Evolutionary conservation across 331 rosid genomes (phyloP).

Genomic region (Malus hybrid): DNA sequence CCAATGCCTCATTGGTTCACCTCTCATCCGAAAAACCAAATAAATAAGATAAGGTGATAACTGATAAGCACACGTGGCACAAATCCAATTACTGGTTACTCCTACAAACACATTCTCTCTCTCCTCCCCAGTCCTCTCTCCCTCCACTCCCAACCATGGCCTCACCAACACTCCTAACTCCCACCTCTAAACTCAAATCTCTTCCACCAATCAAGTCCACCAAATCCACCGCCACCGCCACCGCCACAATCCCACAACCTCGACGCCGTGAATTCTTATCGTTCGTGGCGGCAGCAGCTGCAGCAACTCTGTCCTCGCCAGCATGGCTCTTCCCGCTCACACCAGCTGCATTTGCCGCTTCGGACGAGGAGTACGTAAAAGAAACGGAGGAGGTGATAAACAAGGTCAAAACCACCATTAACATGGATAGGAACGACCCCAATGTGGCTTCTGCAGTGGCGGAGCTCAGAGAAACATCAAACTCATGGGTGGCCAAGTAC

Average conservation of each 20-base stretch:
- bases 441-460: conserved; percentile 69
- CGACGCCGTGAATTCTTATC: conserved; percentile 76
- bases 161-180: conserved; percentile 67
- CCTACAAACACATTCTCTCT: conserved; percentile 2
- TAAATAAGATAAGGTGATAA: conserved; percentile 72
- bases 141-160: conserved; percentile 49
- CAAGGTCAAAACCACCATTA: conserved; percentile 65
- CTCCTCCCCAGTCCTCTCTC: neutral
- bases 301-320: conserved; percentile 9
- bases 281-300: conserved; percentile 20
- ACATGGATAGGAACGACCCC: conserved; percentile 69
- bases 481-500: conserved; percentile 91
- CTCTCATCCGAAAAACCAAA: conserved; percentile 49
- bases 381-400: conserved; percentile 70
- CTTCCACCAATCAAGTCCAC: conserved; percentile 47
- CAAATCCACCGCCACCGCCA: conserved; percentile 3
- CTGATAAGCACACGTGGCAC: conserved; percentile 89
- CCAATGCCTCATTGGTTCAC: conserved; percentile 38
- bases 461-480: conserved; percentile 66
- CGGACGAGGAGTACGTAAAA: conserved; percentile 79
- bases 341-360: conserved; percentile 46
- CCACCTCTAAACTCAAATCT: conserved; percentile 64
- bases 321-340: conserved; percentile 26
- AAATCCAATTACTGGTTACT: conserved; percentile 24
- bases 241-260: neutral